Percentiles rank a stretch among this genome's conserved stretches.
phyloP scores from a whole-genome alignment of 192 early-diverging fungal genomes.

The Podila minutissima region DNA sequence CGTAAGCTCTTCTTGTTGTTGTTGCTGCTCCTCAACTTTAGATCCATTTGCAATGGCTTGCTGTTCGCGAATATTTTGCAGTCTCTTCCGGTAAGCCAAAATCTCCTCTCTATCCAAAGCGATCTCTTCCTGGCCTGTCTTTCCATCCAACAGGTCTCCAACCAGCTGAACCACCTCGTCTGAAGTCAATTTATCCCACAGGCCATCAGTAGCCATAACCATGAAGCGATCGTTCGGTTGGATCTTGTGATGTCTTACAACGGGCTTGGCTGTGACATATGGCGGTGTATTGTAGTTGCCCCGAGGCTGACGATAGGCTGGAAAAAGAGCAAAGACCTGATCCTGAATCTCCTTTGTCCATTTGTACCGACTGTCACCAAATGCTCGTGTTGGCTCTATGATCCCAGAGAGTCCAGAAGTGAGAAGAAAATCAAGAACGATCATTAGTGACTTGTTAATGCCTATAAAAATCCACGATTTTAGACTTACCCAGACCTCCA shows the following conservation, averaged over 20 bases:
- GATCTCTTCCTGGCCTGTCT: constrained; percentile 29
- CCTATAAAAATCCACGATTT: too few species aligned
- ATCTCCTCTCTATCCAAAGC: constrained; percentile 25
- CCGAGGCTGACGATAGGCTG: constrained; percentile 56
- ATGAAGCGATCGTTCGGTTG: constrained; percentile 71
- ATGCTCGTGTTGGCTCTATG: constrained; percentile 63
- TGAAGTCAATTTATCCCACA: constrained; percentile 81
- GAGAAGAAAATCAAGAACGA: constrained; percentile 38
- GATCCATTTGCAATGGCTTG: not conserved
- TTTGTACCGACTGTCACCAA: constrained; percentile 78
- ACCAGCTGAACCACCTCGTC: constrained; percentile 66
- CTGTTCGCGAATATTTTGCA: not conserved
- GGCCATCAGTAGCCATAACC: constrained; percentile 84
- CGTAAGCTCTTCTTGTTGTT: constrained; percentile 24
- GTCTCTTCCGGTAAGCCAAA: constrained; percentile 7
- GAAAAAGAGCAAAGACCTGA: constrained; percentile 57
- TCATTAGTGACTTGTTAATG: constrained; percentile 9
- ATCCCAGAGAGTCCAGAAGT: constrained; percentile 38
- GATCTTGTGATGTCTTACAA: constrained; percentile 69
- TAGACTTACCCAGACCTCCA: constrained; percentile 54
- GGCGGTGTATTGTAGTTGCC: constrained; percentile 69
- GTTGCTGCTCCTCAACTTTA: constrained; percentile 1
- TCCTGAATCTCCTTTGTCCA: constrained; percentile 72
- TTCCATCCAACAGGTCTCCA: constrained; percentile 53
- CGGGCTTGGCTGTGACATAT: constrained; percentile 82